phyloP scores from a whole-genome alignment of 2,329 filamentous ascomycete genomes.

The Colletotrichum gigasporum region DNA sequence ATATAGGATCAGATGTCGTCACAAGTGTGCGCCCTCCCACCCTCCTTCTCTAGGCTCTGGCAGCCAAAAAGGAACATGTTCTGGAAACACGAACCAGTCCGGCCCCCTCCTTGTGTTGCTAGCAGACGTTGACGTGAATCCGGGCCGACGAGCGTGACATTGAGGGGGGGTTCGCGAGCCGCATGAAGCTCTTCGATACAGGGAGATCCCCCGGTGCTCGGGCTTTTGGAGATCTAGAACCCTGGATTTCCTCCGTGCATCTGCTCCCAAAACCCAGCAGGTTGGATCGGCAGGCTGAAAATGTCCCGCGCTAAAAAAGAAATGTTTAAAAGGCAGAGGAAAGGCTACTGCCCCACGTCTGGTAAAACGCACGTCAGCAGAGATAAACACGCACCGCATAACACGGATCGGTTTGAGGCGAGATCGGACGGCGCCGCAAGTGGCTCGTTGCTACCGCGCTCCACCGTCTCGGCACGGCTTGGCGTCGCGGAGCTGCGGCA shows the following conservation, averaged over 20 bases:
- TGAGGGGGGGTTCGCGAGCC: neutral
- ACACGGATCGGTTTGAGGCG: constrained; percentile 2
- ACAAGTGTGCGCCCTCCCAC: neutral
- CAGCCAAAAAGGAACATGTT: constrained; percentile 2
- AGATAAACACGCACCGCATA: neutral
- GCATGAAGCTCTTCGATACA: constrained; percentile 2
- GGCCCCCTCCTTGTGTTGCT: neutral
- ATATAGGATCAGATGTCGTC: constrained; percentile 1
- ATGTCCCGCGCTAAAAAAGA: neutral
- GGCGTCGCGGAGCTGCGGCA: constrained; percentile 30
- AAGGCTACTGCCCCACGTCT: too few relatives aligned
- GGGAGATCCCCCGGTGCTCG: constrained; percentile 1
- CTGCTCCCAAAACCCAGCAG: neutral
- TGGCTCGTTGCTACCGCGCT: constrained; percentile 16
- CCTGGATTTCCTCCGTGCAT: neutral
- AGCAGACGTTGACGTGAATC: constrained; percentile 16
- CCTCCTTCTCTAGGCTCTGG: neutral
- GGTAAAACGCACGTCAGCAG: constrained; percentile 1
- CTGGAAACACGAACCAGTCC: neutral
- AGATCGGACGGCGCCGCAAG: constrained; percentile 21
- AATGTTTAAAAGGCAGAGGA: too few relatives aligned
- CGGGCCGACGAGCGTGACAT: constrained; percentile 10
- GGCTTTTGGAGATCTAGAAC: neutral
- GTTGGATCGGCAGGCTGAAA: neutral
- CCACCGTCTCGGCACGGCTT: constrained; percentile 29